A percentile compares a stretch with the other conserved stretches of the same genome.
phyloP scores from a whole-genome alignment of 371 early-diverging fungal genomes.

The Apophysomyces elegans region DNA sequence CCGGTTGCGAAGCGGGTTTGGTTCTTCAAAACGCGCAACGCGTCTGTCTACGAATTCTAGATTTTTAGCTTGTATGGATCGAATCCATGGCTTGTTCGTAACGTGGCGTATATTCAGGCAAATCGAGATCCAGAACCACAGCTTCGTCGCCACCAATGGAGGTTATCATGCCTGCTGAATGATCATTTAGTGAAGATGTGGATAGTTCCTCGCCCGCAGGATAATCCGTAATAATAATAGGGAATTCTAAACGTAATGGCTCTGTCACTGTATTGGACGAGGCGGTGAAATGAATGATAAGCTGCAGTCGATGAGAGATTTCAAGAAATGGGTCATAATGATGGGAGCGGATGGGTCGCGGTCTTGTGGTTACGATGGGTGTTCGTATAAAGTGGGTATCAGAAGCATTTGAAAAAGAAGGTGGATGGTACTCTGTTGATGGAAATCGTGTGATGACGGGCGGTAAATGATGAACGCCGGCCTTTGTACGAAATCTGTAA shows the following conservation, averaged over 20 bases:
- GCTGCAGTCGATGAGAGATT: conserved; percentile 37
- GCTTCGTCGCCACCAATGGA: conserved; percentile 47
- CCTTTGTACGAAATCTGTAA: conserved; percentile 44
- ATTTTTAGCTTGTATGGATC: not conserved
- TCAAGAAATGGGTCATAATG: conserved; percentile 50
- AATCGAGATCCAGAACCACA: conserved; percentile 43
- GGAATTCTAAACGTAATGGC: conserved; percentile 38
- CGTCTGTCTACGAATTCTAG: no score
- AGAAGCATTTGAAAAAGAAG: conserved; percentile 36
- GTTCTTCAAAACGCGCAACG: no score
- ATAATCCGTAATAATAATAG: conserved; percentile 50
- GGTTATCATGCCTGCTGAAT: conserved; percentile 3
- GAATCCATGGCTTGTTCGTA: conserved; percentile 25
- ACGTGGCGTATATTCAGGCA: conserved; percentile 54
- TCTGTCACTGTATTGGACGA: conserved; percentile 14
- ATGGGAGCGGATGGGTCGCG: conserved; percentile 36
- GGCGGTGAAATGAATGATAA: conserved; percentile 39
- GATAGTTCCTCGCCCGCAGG: conserved; percentile 23
- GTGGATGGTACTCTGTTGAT: conserved; percentile 38
- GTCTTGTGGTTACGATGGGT: conserved; percentile 30
- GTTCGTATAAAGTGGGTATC: conserved; percentile 51
- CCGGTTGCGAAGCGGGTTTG: no score
- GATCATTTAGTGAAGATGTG: not conserved
- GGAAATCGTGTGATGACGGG: conserved; percentile 43
- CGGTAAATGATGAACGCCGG: conserved; percentile 41